Conservation (phyloP, 2,329 filamentous ascomycete genomes). For the Xylaria sp. region DNA sequence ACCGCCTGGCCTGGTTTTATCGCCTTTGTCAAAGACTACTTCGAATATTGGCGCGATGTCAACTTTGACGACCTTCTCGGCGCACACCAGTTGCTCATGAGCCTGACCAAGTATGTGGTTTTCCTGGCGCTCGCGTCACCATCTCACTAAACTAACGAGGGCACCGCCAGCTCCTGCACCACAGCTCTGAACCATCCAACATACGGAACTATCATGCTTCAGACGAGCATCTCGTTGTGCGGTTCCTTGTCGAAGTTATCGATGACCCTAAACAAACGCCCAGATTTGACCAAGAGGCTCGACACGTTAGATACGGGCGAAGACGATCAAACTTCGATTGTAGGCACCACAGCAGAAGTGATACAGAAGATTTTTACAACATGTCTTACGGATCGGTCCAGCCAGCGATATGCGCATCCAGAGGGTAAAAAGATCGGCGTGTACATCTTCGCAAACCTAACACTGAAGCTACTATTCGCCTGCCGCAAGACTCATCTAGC, state of each 20-base stretch:
- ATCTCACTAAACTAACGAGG: constrained; percentile 25
- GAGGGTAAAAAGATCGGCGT: constrained; percentile 89
- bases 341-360: constrained; percentile 87
- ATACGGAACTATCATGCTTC: constrained; percentile 82
- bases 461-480: constrained; percentile 86
- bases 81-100: constrained; percentile 79
- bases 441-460: constrained; percentile 91
- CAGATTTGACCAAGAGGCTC: constrained; percentile 78
- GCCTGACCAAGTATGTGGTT: constrained; percentile 74
- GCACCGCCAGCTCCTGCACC: constrained; percentile 73
- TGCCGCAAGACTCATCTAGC: constrained; percentile 85
- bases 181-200: constrained; percentile 82
- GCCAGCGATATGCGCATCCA: constrained; percentile 72
- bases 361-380: constrained; percentile 92
- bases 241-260: constrained; percentile 83
- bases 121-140: background rate
- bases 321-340: constrained; percentile 78
- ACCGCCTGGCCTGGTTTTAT: constrained; percentile 80
- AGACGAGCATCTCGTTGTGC: constrained; percentile 84
- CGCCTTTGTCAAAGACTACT: constrained; percentile 82
- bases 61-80: constrained; percentile 78
- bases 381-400: constrained; percentile 83
- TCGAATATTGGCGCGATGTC: constrained; percentile 83
- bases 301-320: constrained; percentile 65
- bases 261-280: constrained; percentile 82